Evolutionary conservation across 768 basidiomycete species (phyloP).

Genomic region (Termitomyces sp.): DNA sequence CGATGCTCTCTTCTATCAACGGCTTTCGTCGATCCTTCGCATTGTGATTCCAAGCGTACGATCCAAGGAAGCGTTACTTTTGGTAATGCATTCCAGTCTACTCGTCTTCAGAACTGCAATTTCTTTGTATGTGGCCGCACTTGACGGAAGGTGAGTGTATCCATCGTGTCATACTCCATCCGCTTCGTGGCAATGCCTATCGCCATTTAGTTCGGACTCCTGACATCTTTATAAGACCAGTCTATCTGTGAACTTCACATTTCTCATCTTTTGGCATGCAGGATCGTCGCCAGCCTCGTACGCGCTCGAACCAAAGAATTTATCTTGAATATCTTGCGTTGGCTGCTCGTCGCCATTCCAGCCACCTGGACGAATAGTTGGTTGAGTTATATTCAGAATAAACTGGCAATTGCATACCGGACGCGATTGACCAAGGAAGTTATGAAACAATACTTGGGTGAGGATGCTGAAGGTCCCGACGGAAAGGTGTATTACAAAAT

Average conservation of each 20-base stretch:
- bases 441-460: constrained; percentile 80
- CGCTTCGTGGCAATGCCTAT: background rate
- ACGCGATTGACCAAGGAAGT: constrained; percentile 84
- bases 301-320: constrained; percentile 79
- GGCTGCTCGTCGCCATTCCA: constrained; percentile 90
- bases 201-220: background rate
- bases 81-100: constrained; percentile 85
- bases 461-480: constrained; percentile 56
- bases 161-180: background rate
- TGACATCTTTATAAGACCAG: background rate
- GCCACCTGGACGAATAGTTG: constrained; percentile 93
- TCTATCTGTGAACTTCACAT: background rate
- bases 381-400: constrained; percentile 91
- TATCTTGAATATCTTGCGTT: constrained; percentile 79
- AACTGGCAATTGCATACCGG: constrained; percentile 85
- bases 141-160: constrained; percentile 79
- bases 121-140: constrained; percentile 88
- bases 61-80: constrained; percentile 84
- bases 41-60: constrained; percentile 87
- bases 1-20: constrained; percentile 88
- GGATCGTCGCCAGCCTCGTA: constrained; percentile 94
- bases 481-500: constrained; percentile 94
- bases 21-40: constrained; percentile 69
- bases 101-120: constrained; percentile 88
- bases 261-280: constrained; percentile 24